Conservation (phyloP, 306 rosid genomes). For the Prunus salicina region DNA sequence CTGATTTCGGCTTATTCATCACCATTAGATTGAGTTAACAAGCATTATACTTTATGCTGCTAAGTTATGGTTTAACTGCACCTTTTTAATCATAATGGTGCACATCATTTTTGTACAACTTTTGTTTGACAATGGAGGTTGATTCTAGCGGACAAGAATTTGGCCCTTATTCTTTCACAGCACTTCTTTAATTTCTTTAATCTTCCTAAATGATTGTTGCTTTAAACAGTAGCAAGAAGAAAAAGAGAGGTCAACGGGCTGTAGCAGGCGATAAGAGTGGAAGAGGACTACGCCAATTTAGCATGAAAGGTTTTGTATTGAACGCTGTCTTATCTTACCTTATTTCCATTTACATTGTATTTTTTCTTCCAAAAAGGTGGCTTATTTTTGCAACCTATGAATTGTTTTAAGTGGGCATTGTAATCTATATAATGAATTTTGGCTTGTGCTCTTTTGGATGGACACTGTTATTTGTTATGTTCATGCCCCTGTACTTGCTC, state of each 20-base stretch:
- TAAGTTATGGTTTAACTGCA: background rate
- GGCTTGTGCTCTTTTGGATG: background rate
- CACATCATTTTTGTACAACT: background rate
- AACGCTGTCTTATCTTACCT: background rate
- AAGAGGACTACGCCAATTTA: slow-evolving; percentile 97
- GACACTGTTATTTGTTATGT: background rate
- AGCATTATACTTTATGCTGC: background rate
- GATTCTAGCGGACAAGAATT: background rate
- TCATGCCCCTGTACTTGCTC: background rate
- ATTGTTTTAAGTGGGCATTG: background rate
- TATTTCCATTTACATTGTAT: background rate
- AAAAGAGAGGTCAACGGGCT: slow-evolving; percentile 94
- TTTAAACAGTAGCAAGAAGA: slow-evolving; percentile 67
- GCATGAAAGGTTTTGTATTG: slow-evolving; percentile 83
- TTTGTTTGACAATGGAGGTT: background rate
- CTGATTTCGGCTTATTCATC: background rate
- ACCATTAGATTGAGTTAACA: background rate
- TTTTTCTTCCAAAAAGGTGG: background rate
- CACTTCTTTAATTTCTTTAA: slow-evolving; percentile 2
- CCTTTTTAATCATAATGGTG: background rate
- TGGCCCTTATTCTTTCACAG: background rate
- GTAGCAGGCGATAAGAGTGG: slow-evolving; percentile 96
- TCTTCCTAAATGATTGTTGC: slow-evolving; percentile 12
- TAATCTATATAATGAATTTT: background rate
- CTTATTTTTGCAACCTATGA: background rate